Conservation (phyloP, 257 asterid species). For the Penstemon davidsonii region DNA sequence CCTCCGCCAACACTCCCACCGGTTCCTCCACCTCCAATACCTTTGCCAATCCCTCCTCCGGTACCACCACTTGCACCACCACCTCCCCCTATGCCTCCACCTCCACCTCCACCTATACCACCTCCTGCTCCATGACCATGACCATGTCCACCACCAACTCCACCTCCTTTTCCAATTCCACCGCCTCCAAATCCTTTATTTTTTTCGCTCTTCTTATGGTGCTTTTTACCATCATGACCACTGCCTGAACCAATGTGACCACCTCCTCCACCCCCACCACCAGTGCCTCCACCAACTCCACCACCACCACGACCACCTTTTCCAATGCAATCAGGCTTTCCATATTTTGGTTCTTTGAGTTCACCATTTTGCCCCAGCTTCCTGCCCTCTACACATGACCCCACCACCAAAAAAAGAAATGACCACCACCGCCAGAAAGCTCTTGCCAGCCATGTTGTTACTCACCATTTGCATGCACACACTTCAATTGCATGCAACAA, state of each 20-base stretch:
- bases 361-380: conserved; percentile 29
- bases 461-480: conserved; percentile 16
- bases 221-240: conserved; percentile 25
- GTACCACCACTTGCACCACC: conserved; percentile 14
- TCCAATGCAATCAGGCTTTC: conserved; percentile 17
- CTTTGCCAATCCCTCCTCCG: conserved; percentile 30
- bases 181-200: conserved; percentile 30
- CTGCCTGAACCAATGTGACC: conserved; percentile 15
- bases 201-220: conserved; percentile 21
- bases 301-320: conserved; percentile 6
- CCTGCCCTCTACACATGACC: conserved; percentile 32
- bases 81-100: conserved; percentile 26
- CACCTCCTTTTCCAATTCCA: conserved; percentile 16
- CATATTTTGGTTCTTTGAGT: conserved; percentile 10
- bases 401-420: conserved; percentile 38
- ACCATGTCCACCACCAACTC: conserved; percentile 19
- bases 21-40: conserved; percentile 19
- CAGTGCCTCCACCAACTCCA: conserved; percentile 11
- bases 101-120: conserved; percentile 21
- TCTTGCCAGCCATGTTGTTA: conserved; percentile 34
- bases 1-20: conserved; percentile 23
- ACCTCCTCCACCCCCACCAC: conserved; percentile 12
- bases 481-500: conserved; percentile 25
- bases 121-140: conserved; percentile 4
- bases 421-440: conserved; percentile 27